Evolutionary conservation across 1,139 yeast species (phyloP), one percentile per base, ranked within the genome.

Genomic region (Suhomyces bolitotheri): DNA sequence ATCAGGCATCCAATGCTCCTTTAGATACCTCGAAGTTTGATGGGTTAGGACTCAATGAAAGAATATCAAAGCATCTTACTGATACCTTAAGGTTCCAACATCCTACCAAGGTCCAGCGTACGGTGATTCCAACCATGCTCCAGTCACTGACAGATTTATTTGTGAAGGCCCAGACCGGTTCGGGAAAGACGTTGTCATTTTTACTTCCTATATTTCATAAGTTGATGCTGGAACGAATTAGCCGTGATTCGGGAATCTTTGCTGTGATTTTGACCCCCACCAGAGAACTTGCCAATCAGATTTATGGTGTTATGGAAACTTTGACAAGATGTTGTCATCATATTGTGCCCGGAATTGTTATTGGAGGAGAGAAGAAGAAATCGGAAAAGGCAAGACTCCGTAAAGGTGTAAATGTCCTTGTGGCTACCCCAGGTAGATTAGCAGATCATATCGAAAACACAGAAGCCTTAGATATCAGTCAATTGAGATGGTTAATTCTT

Each of bases 401-500:
- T 49, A 88, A 88, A 56, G 97, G 97, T 38, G 90, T 87, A 25
- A 89, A 89, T 54, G 77, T 89, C 26, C 70, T 89, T 17, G 92
- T 89, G 24, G 96, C 94, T 13, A 89, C 97, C 0, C 97, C 97
- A 2, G 97, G 97, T 33, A 73, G 97, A 47, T 68, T 89, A 36
- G 84, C 87, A 4, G 98, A 92, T 58, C 98, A 92, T 65, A 78
- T 92, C 48, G 95, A 88, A 44, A 86, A 89, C 56, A 92, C 98
- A 0, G 45, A 55, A 16, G 77, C 82, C 15, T 73, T 89, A 41
- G 82, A 88, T 46, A 62, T 86, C 20, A 70, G 85, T 6, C 80
- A 86, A 39, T 71, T 90, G 31, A 70, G 96, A 50, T 92, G 89
- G 76, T 74, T 90, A 20, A 80, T 92, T 12, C 62, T 92, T 44